A percentile compares a stretch with the other conserved stretches of the same genome.
phyloP scores from a whole-genome alignment of 2,329 filamentous ascomycete species.

The Akanthomyces lecanii region DNA sequence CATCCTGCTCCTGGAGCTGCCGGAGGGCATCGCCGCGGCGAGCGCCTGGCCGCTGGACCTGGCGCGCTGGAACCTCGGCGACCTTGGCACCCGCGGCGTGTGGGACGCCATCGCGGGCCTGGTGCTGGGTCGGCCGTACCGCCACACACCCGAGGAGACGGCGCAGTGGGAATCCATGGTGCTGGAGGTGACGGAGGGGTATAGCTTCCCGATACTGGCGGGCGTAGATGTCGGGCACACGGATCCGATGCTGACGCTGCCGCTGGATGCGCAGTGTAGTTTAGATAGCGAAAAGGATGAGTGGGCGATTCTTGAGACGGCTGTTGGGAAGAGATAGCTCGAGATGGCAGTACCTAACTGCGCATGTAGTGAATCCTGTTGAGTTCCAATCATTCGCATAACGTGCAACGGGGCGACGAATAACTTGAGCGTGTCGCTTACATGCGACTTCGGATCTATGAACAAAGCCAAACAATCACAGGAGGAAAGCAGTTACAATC shows the following conservation, averaged over 20 bases:
- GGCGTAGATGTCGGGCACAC: constrained; percentile 37
- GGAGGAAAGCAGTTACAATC: not conserved
- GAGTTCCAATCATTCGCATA: no score
- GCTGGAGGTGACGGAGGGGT: constrained; percentile 26
- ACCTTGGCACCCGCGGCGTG: constrained; percentile 34
- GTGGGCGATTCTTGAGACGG: constrained; percentile 25
- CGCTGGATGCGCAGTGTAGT: constrained; percentile 28
- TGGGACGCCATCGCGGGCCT: constrained; percentile 33
- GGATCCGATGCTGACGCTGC: constrained; percentile 34
- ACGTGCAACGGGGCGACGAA: no score
- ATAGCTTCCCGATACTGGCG: constrained; percentile 33
- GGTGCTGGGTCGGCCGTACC: constrained; percentile 34
- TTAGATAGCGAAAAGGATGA: constrained; percentile 32
- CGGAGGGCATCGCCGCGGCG: constrained; percentile 24
- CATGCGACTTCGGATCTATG: no score
- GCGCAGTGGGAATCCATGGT: constrained; percentile 25
- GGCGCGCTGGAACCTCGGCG: constrained; percentile 30
- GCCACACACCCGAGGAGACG: constrained; percentile 29
- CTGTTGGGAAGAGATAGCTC: not conserved
- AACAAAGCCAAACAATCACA: no score
- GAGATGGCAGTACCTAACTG: no score
- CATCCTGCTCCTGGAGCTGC: constrained; percentile 34
- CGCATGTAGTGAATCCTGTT: no score
- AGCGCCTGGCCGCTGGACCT: constrained; percentile 17
- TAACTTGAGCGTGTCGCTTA: no score